Base-by-base conservation (phyloP, 192 early-diverging fungal species). In the Haplosporangium gracile region DNA sequence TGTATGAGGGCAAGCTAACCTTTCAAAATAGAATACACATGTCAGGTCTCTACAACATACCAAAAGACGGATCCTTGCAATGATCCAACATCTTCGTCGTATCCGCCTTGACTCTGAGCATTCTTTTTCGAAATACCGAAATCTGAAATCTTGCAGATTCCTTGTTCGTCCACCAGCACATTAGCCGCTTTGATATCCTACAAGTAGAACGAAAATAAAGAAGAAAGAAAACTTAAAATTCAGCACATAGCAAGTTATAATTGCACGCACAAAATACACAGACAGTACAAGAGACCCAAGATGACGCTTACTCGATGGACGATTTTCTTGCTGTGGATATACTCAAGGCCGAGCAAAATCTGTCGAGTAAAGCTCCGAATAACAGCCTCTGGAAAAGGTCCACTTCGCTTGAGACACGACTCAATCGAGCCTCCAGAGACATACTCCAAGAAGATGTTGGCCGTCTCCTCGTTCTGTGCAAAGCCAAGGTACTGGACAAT, bases 361-460 rank as follows among this genome's bases (percentile, higher is more conserved):
- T 99, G 98, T 4, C 91, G 89, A 26, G 95, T 92, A 76, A 97
- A 96, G 57, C 90, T 93, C 34, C 93, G 90, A 49, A 96, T 92
- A 0, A 96, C 90, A 18, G 94, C 87, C 63, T 97, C 96, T 10
- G 93, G 92, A 83, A 97, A 92, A 55, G 92, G 89, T 13, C 95
- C 95, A 76, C 92, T 92, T 76, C 94, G 91, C 80, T 93, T 92
- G 72, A 99, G 88, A 80, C 95, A 91, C 29, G 91, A 93, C 29
- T 96, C 90, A 70, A 99, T 94, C 20, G 95, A 95, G 22, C 98
- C 98, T 75, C 98, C 98, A 18, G 96, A 93, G 60, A 99, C 97
- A 83, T 99, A 99, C 90, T 99, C 98, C 65, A 99, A 89, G 87
- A 99, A 99, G 79, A 99, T 97, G 90, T 98, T 97, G 77, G 98